Percentiles rank a stretch among this genome's conserved stretches.
Evolutionary conservation across 2,329 filamentous ascomycete species (phyloP).

Genomic region (Ophiostoma perfectum): DNA sequence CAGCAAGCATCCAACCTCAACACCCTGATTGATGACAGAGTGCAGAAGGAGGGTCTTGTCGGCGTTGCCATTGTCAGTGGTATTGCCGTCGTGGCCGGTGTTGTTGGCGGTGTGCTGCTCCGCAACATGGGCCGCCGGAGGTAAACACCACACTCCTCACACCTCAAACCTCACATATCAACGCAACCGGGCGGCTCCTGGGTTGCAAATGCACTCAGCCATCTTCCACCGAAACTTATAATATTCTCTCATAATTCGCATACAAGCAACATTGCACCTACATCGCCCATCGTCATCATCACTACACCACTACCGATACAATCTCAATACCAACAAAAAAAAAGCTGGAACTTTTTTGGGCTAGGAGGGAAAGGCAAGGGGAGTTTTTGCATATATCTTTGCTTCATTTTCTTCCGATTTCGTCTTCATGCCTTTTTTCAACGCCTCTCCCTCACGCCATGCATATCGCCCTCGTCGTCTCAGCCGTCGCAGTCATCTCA

Average conservation of each 20-base stretch:
- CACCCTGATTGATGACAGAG: constrained; percentile 88
- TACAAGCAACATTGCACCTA: background rate
- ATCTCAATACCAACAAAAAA: background rate
- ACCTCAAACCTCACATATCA: no score
- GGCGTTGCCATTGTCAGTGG: constrained; percentile 94
- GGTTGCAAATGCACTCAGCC: no score
- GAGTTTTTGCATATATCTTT: constrained; percentile 15
- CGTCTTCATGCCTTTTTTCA: background rate
- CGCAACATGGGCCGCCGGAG: constrained; percentile 64
- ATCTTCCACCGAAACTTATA: background rate
- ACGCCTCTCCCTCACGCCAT: background rate
- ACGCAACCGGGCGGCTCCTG: no score
- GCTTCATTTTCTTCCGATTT: constrained; percentile 7
- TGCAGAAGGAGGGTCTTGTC: constrained; percentile 87
- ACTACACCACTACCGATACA: background rate
- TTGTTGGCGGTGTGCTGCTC: constrained; percentile 82
- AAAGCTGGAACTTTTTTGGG: background rate
- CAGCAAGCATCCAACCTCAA: constrained; percentile 83
- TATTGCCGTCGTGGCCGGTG: constrained; percentile 85
- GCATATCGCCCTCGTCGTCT: background rate
- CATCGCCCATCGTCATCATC: background rate
- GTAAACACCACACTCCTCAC: constrained; percentile 30
- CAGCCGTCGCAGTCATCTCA: background rate
- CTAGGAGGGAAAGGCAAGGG: constrained; percentile 2
- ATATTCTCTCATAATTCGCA: background rate